Conservation (phyloP, 306 rosid genomes). For the Lathyrus sativus region DNA sequence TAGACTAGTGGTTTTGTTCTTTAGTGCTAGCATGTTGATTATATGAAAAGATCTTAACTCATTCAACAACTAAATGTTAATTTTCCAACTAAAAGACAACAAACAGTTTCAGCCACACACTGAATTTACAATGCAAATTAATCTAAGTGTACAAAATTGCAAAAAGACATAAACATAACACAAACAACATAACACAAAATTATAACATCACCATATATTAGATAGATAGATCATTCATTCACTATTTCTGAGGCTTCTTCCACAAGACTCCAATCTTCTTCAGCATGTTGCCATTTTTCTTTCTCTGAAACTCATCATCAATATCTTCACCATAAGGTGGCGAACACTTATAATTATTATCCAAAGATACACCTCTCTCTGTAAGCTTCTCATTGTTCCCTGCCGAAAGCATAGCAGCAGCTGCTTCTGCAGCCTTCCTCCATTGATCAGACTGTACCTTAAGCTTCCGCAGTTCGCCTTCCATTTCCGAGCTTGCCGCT, state of each 20-base stretch:
- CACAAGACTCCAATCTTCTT: slow-evolving; percentile 95
- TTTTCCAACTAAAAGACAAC: slow-evolving; percentile 10
- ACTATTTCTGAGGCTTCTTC: slow-evolving; percentile 93
- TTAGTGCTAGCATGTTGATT: no score
- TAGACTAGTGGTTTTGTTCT: no score
- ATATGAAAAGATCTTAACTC: no score
- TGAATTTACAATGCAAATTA: slow-evolving; percentile 44
- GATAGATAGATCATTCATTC: background rate
- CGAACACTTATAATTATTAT: slow-evolving; percentile 66
- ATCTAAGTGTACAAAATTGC: slow-evolving; percentile 4
- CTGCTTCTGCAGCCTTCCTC: slow-evolving; percentile 99
- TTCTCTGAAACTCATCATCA: slow-evolving; percentile 78
- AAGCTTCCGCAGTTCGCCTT: slow-evolving; percentile 74
- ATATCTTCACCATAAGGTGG: slow-evolving; percentile 64
- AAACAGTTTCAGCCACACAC: slow-evolving; percentile 30
- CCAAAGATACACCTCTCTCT: slow-evolving; percentile 75
- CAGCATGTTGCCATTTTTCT: slow-evolving; percentile 93
- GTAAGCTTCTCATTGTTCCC: slow-evolving; percentile 80
- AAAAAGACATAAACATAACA: slow-evolving; percentile 32
- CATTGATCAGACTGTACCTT: slow-evolving; percentile 95
- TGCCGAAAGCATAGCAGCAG: slow-evolving; percentile 85
- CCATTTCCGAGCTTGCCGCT: slow-evolving; percentile 70
- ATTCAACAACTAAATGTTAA: background rate
- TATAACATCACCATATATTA: slow-evolving; percentile 7
- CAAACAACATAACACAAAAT: slow-evolving; percentile 21